A percentile compares a stretch with the other conserved stretches of the same genome.
These are phyloP conservation scores for Marasmius fiardii DNA, from an alignment of 1,284 basidiomycete genomes.

Conservation along the genomic window DNA sequence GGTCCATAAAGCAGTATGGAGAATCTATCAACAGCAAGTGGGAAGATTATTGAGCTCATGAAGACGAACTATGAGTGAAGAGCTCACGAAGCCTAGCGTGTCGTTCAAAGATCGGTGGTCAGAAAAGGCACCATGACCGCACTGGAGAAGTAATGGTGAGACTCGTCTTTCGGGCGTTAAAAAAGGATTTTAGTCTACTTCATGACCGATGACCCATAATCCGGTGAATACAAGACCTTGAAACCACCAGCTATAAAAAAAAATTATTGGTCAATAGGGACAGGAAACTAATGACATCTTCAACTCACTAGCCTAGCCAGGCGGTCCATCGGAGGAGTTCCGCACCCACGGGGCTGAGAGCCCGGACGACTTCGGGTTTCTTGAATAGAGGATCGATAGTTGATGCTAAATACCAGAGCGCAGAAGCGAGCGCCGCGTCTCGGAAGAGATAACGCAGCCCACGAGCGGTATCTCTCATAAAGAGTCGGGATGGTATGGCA, in stretches of 20 bases:
- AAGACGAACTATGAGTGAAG: constrained; percentile 6
- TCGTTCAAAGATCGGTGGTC: constrained; percentile 27
- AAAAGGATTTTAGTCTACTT: constrained; percentile 30
- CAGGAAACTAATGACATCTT: neutral
- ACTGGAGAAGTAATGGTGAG: constrained; percentile 17
- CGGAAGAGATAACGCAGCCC: constrained; percentile 40
- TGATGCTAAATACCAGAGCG: constrained; percentile 40
- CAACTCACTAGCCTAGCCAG: constrained; percentile 13
- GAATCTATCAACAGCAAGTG: constrained; percentile 23
- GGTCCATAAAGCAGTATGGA: constrained; percentile 49
- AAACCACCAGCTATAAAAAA: constrained; percentile 46
- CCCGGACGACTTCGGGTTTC: constrained; percentile 18
- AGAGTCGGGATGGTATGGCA: constrained; percentile 48
- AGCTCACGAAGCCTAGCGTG: constrained; percentile 40
- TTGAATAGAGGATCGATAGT: constrained; percentile 46
- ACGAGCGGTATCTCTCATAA: constrained; percentile 34
- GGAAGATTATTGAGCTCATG: neutral
- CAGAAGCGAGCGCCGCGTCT: constrained; percentile 43
- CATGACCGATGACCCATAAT: constrained; percentile 63
- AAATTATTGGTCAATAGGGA: neutral
- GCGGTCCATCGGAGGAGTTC: constrained; percentile 31
- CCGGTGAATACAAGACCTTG: constrained; percentile 58
- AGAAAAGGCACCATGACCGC: constrained; percentile 32
- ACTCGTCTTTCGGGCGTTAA: neutral
- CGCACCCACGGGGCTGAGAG: constrained; percentile 32